Evolutionary conservation across 345 rosid genomes (phyloP).

Genomic region (Carallia brachiata): DNA sequence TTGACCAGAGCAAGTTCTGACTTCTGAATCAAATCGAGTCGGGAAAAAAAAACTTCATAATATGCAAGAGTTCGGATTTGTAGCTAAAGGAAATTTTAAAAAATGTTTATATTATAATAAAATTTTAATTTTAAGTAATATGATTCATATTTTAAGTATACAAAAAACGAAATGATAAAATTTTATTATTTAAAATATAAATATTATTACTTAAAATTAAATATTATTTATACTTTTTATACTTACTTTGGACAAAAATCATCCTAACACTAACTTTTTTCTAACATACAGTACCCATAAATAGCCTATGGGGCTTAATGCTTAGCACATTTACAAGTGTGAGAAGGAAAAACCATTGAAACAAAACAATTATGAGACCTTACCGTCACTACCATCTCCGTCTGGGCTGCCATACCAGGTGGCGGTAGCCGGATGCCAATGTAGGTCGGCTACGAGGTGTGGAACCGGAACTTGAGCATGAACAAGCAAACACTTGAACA

Average conservation of each 20-base stretch:
- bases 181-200: too few species aligned
- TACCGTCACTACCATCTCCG: slow-evolving; percentile 95
- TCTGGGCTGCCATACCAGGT: slow-evolving; percentile 97
- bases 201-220: too few species aligned
- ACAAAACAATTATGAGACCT: not conserved
- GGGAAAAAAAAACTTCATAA: not conserved
- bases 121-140: too few species aligned
- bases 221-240: too few species aligned
- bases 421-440: slow-evolving; percentile 87
- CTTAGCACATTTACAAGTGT: not conserved
- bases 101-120: too few species aligned
- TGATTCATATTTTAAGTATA: too few species aligned
- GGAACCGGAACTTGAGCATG: slow-evolving; percentile 28
- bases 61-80: too few species aligned
- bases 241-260: too few species aligned
- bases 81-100: too few species aligned
- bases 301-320: not conserved
- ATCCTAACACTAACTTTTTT: too few species aligned
- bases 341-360: not conserved
- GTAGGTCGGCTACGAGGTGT: slow-evolving; percentile 34
- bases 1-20: not conserved
- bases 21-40: slow-evolving; percentile 5
- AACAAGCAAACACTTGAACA: slow-evolving; percentile 18
- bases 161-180: too few species aligned
- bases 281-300: not conserved